phyloP scores from a whole-genome alignment of 345 rosid genomes.

The Linum tenue region DNA sequence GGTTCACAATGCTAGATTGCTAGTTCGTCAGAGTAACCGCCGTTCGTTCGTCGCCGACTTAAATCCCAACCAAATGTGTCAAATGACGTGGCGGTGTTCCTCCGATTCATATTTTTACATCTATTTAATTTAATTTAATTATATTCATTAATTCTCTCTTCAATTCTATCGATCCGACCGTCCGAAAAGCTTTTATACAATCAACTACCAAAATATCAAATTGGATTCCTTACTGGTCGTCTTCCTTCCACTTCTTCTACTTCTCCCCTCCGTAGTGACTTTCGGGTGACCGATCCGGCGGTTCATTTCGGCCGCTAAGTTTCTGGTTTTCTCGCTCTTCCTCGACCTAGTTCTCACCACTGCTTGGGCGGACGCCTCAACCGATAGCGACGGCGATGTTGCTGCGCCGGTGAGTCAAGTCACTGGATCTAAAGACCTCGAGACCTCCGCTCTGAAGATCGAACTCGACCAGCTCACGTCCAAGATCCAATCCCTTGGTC shows the following conservation, averaged over 20 bases:
- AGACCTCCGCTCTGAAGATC: constrained; percentile 32
- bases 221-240: neutral
- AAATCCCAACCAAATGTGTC: too few relatives aligned
- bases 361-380: constrained; percentile 32
- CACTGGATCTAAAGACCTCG: constrained; percentile 28
- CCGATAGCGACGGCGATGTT: constrained; percentile 14
- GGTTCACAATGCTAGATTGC: too few relatives aligned
- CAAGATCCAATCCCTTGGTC: constrained; percentile 68
- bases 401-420: constrained; percentile 4
- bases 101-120: neutral
- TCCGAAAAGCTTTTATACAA: neutral
- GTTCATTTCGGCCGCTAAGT: constrained; percentile 51
- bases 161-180: neutral
- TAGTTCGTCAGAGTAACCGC: too few relatives aligned
- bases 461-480: constrained; percentile 54
- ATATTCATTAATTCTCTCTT: neutral
- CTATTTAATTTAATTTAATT: neutral
- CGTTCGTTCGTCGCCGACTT: too few relatives aligned
- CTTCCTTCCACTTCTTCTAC: neutral
- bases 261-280: neutral
- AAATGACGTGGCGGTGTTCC: too few relatives aligned
- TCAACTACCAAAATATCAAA: neutral
- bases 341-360: constrained; percentile 31
- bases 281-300: neutral
- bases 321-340: constrained; percentile 23